These are phyloP conservation scores for Biscogniauxia marginata DNA, from an alignment of 2,329 filamentous ascomycete genomes.

Conservation along the genomic window DNA sequence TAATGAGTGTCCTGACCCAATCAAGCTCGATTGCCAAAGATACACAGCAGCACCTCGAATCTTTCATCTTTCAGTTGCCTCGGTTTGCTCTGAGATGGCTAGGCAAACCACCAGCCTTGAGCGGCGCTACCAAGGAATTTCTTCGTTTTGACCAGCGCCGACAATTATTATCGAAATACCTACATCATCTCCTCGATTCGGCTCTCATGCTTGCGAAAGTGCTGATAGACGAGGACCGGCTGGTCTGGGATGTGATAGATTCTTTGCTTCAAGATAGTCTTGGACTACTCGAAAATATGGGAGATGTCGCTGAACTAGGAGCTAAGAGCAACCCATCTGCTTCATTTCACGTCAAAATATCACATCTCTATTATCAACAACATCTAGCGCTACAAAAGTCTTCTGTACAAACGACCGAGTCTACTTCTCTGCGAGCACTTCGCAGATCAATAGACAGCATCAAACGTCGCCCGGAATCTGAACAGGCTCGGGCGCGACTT, in stretches of 20 bases:
- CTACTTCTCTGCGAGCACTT: constrained; percentile 53
- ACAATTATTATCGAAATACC: constrained; percentile 49
- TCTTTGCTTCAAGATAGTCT: constrained; percentile 56
- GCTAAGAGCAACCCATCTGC: constrained; percentile 31
- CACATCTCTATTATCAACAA: constrained; percentile 68
- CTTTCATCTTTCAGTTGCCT: constrained; percentile 57
- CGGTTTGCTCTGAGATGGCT: constrained; percentile 62
- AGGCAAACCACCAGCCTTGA: constrained; percentile 53
- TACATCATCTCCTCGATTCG: constrained; percentile 60
- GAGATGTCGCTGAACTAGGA: constrained; percentile 33
- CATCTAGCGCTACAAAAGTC: constrained; percentile 52
- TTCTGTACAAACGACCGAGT: constrained; percentile 39
- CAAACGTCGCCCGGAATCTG: constrained; percentile 49
- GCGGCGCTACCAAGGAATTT: constrained; percentile 54
- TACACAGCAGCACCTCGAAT: constrained; percentile 45
- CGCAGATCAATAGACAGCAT: constrained; percentile 64
- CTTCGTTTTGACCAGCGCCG: constrained; percentile 62
- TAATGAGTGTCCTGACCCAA: constrained; percentile 45
- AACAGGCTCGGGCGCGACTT: constrained; percentile 60
- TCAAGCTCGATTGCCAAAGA: constrained; percentile 6
- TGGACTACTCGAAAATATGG: constrained; percentile 52
- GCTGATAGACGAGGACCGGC: constrained; percentile 45
- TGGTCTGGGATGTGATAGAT: constrained; percentile 56
- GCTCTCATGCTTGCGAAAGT: constrained; percentile 56
- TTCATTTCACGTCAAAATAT: constrained; percentile 64